Evolutionary conservation across 768 basidiomycete species (phyloP).

Genomic region (Agrocybe pediades): DNA sequence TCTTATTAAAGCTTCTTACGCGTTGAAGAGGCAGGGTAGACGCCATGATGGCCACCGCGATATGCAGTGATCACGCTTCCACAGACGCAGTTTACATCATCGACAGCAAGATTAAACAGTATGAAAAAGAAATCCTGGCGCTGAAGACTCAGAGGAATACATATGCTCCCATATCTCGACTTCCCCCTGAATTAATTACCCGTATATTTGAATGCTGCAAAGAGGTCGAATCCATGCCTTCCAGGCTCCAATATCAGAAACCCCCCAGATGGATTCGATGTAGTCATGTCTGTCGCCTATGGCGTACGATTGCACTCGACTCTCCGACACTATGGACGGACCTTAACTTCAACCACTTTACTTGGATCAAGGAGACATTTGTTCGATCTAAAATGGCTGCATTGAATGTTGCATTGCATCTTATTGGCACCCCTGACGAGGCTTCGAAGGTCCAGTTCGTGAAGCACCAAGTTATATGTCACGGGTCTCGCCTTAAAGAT

Average conservation of each 20-base stretch:
- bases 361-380: slow-evolving; percentile 3
- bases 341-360: neutral
- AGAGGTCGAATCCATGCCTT: neutral
- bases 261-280: neutral
- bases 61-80: no score
- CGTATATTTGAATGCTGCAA: slow-evolving; percentile 1
- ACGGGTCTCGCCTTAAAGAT: neutral
- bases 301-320: slow-evolving; percentile 5
- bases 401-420: neutral
- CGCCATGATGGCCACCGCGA: no score
- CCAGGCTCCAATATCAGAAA: no score
- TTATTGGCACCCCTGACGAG: no score
- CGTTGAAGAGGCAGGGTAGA: no score
- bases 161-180: slow-evolving; percentile 2
- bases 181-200: slow-evolving; percentile 8
- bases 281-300: slow-evolving; percentile 7
- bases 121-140: neutral
- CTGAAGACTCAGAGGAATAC: slow-evolving; percentile 7
- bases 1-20: no score
- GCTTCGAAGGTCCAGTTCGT: no score
- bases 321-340: slow-evolving; percentile 6
- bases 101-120: slow-evolving; percentile 4
- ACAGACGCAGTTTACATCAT: neutral
- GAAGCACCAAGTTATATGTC: neutral
- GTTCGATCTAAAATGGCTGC: slow-evolving; percentile 7